phyloP scores from a whole-genome alignment of 371 early-diverging fungal genomes.

The Thermomucor indicae-seudaticae region DNA sequence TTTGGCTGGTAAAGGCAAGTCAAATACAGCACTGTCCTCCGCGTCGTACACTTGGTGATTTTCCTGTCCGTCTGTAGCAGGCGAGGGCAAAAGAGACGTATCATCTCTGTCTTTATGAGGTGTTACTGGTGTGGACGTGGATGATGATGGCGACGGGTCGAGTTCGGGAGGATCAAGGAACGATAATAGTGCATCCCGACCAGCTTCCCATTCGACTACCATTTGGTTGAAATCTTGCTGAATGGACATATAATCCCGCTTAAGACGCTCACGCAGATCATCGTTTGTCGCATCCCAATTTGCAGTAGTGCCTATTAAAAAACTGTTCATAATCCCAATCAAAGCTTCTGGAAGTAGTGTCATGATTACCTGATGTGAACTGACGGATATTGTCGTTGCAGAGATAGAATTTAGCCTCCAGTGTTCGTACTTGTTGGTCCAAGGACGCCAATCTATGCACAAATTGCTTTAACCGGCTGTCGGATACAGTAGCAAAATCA shows the following conservation, averaged over 20 bases:
- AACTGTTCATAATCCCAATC: not conserved
- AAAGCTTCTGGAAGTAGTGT: not conserved
- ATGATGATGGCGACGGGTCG: constrained; percentile 13
- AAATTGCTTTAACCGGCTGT: constrained; percentile 28
- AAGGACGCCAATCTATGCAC: constrained; percentile 37
- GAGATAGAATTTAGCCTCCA: constrained; percentile 46
- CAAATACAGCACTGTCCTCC: constrained; percentile 32
- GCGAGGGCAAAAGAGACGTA: constrained; percentile 16
- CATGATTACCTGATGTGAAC: constrained; percentile 22
- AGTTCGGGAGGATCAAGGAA: constrained; percentile 23
- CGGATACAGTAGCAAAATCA: constrained; percentile 2
- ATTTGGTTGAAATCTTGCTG: constrained; percentile 34
- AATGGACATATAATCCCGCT: constrained; percentile 33
- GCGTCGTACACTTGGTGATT: constrained; percentile 19
- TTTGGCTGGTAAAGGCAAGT: constrained; percentile 34
- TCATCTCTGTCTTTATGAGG: constrained; percentile 7
- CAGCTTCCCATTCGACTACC: constrained; percentile 39
- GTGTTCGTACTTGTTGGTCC: constrained; percentile 41
- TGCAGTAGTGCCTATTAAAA: not conserved
- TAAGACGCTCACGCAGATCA: constrained; percentile 14
- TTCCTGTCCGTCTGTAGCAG: constrained; percentile 9
- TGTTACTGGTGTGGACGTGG: not conserved
- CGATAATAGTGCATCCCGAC: constrained; percentile 23
- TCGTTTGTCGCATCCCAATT: constrained; percentile 1
- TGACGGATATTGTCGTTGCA: constrained; percentile 43